Base-by-base conservation (phyloP, 345 rosid genomes). In the Euphorbia pulcherrima region DNA sequence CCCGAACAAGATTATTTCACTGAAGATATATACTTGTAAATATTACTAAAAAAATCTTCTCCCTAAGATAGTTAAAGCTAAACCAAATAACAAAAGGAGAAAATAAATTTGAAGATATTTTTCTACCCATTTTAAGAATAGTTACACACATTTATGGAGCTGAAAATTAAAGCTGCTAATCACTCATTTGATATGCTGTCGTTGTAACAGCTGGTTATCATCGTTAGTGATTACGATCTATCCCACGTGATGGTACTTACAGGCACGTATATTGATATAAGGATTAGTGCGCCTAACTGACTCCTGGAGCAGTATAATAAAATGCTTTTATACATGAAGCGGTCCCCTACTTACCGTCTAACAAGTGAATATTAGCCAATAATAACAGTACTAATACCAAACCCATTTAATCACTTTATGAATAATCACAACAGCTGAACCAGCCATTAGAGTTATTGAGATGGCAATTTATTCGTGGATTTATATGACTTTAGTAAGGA, bases 201-300 rank as follows among this genome's bases (percentile, higher is more conserved):
- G 64, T 56, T 23, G 4, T 62, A 41, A 6, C 9, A 14, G 14
- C 63, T 62, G 35, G 56, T 54, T 67, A 56, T 74, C 75, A 56
- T 27, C 40, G 27, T 66, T 70, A 44, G 18, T 21, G 51, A 64
- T 40, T 33, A 64, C 54, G 29, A 41, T 46, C 68, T 58, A 50
- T n/a, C 30, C 72, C 79, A 72, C 71, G 73, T 76, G 79, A 78
- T 18, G 39, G 64, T 51, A 70, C 67, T 51, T 14, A 26, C 53
- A 14, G 24, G 63, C 65, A 39, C 67, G 48, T 29, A 59, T 39
- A 47, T 29, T 62, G 16, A 18, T 24, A 33, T 33, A 16, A 16
- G 62, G 62, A 59, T 13, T 8, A n/a, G 40, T 1, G 28, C 12
- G 29, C 16, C 30, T 27, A 52, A 28, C 58, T 23, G 33, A 2